phyloP scores from a whole-genome alignment of 192 early-diverging fungal species.

The Entrophospora sp. region DNA sequence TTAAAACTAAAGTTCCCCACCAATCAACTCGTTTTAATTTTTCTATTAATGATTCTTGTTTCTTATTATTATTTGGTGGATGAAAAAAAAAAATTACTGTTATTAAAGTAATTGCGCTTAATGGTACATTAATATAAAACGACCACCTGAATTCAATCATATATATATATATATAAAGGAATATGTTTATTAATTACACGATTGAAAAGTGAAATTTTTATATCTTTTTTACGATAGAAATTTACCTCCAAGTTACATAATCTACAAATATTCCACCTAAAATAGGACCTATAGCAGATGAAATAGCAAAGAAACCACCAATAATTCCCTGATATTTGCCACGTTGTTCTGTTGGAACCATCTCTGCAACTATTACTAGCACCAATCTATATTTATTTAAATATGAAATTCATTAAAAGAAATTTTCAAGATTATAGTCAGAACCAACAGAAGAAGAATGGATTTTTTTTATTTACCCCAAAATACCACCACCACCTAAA shows the following conservation, averaged over 20 bases:
- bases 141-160: constrained; percentile 46
- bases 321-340: constrained; percentile 78
- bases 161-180: background rate
- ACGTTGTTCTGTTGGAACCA: constrained; percentile 68
- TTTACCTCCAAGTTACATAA: constrained; percentile 34
- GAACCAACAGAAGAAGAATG: too few species aligned
- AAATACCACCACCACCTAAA: constrained; percentile 55
- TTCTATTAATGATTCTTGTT: constrained; percentile 32
- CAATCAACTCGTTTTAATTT: constrained; percentile 60
- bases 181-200: background rate
- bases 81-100: constrained; percentile 43
- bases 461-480: constrained; percentile 67
- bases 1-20: constrained; percentile 46
- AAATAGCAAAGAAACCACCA: constrained; percentile 66
- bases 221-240: background rate
- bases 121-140: constrained; percentile 51
- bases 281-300: constrained; percentile 71
- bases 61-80: constrained; percentile 41
- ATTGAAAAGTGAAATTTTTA: background rate
- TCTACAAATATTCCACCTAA: constrained; percentile 81
- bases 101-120: constrained; percentile 39
- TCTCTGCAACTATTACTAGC: constrained; percentile 68
- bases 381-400: too few species aligned
- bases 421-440: too few species aligned
- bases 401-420: too few species aligned